Percentiles rank a stretch among this genome's conserved stretches.
These are phyloP conservation scores for Trapa incisa DNA, from an alignment of 345 rosid genomes.

Conservation along the genomic window DNA sequence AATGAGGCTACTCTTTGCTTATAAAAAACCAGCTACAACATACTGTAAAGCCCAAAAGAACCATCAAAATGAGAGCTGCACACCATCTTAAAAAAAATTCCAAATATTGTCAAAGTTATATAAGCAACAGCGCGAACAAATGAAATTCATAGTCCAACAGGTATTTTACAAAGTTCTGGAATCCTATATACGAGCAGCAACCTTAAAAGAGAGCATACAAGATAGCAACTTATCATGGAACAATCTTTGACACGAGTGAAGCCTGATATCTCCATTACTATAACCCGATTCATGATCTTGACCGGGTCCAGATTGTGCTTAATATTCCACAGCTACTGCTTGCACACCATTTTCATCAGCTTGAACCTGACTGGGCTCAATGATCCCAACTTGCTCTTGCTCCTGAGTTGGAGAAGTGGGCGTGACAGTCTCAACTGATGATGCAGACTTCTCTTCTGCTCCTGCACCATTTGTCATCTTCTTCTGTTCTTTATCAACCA, in stretches of 20 bases:
- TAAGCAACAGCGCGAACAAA: background rate
- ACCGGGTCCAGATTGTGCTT: slow-evolving; percentile 5
- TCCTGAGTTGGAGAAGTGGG: slow-evolving; percentile 11
- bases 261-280: background rate
- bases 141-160: background rate
- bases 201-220: background rate
- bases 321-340: slow-evolving; percentile 27
- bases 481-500: slow-evolving; percentile 12
- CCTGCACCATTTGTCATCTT: slow-evolving; percentile 5
- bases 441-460: slow-evolving; percentile 17
- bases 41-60: background rate
- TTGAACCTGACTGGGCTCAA: slow-evolving; percentile 22
- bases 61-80: background rate
- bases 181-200: slow-evolving; percentile 1
- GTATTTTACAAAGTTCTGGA: slow-evolving; percentile 1
- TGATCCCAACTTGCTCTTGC: slow-evolving; percentile 18
- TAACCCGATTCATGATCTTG: background rate
- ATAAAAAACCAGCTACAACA: background rate
- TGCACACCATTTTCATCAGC: slow-evolving; percentile 20
- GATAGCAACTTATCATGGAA: background rate
- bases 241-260: background rate
- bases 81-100: background rate
- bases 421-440: slow-evolving; percentile 9
- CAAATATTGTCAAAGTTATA: background rate
- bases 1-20: too few relatives aligned